Evolutionary conservation across 2,329 filamentous ascomycete genomes (phyloP), one percentile per base, ranked within the genome.

Genomic region (Pseudocercospora fijiensis): DNA sequence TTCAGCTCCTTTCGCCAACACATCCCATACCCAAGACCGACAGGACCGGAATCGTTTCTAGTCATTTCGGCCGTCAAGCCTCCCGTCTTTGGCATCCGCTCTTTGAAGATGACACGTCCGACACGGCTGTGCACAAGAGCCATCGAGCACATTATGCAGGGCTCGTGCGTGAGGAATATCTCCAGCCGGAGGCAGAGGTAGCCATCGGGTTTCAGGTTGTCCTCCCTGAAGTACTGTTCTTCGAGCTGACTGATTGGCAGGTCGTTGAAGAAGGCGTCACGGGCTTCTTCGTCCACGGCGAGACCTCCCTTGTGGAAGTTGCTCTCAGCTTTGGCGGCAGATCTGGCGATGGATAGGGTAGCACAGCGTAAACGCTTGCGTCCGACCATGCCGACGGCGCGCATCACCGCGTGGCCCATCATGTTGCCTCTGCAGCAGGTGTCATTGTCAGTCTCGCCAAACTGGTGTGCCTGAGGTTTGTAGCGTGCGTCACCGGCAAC

Each of bases 131-230:
- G 93, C 22, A 98, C 83, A 70, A 98, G 90, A 1, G 91, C 95
- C 95, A 98, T 98, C 37, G 90, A 92, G 78, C 95, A 99, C 86
- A 96, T 96, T 65, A 96, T 86, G 75, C 95, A 99, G 4, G 95
- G 95, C 78, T 99, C 95, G 74, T 98, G 93, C 1, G 93, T 96
- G 65, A 96, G 83, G 79, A 97, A 98, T 62, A 99, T 85, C 77
- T 98, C 94, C 28, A 99, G 84, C 60, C 92, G 91, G 69, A 96
- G 92, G 78, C 94, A 98, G 20, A 99, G 86, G 76, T 99, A 99
- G 59, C 94, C 94, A 69, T 92, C 90, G 30, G 86, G 84, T 68
- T 83, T 85, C 45, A 84, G 85, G 72, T 88, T 89, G 71, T 88
- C 87, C 71, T 85, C 79, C 56, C 82, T 80, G 72, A 87, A 90